Evolutionary conservation across 257 asterid genomes (phyloP).

Genomic region (Fraxinus excelsior): DNA sequence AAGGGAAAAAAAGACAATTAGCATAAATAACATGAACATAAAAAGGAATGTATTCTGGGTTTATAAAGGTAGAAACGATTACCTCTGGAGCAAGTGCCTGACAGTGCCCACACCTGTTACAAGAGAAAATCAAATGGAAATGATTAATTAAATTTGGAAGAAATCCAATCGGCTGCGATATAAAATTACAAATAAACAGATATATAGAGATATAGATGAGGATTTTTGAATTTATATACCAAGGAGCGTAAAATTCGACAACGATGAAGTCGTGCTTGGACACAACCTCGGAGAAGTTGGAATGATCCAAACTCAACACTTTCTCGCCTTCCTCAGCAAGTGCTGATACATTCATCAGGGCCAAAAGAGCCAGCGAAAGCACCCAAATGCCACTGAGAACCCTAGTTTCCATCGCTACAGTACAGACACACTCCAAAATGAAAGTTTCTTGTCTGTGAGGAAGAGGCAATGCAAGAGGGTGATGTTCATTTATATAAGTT

Average conservation of each 20-base stretch:
- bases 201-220: neutral
- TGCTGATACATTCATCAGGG: slow-evolving; percentile 32
- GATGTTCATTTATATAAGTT: slow-evolving; percentile 28
- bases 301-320: slow-evolving; percentile 65
- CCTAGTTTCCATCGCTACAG: slow-evolving; percentile 41
- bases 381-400: slow-evolving; percentile 35
- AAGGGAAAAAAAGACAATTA: neutral
- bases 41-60: neutral
- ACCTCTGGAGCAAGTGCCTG: slow-evolving; percentile 97
- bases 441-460: slow-evolving; percentile 34
- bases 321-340: slow-evolving; percentile 51
- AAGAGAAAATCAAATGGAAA: neutral
- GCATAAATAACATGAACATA: neutral
- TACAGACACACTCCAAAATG: neutral
- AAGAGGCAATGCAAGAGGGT: neutral
- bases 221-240: slow-evolving; percentile 34
- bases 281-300: slow-evolving; percentile 57
- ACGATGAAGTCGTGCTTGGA: slow-evolving; percentile 61
- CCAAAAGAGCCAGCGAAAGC: slow-evolving; percentile 25
- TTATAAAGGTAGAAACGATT: slow-evolving; percentile 9
- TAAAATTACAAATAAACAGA: neutral
- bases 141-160: no score
- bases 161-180: neutral
- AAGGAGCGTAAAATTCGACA: slow-evolving; percentile 83
- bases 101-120: slow-evolving; percentile 94